phyloP scores from a whole-genome alignment of 106 monocot species.

The Agapanthus africanus region DNA sequence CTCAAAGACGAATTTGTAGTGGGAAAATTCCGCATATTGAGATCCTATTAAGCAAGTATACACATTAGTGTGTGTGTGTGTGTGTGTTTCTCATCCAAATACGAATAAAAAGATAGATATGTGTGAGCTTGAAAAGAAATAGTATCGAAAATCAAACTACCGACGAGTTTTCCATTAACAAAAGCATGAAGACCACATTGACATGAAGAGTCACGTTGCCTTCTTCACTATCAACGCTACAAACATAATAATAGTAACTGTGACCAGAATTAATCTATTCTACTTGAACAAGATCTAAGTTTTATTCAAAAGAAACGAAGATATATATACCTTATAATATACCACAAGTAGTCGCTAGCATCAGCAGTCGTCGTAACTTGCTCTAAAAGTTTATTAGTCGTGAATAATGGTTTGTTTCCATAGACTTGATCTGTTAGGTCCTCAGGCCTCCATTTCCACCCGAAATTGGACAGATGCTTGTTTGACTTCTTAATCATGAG shows the following conservation, averaged over 20 bases:
- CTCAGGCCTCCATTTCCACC: constrained; percentile 63
- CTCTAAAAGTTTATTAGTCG: constrained; percentile 33
- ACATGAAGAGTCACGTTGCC: constrained; percentile 40
- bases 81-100: not conserved
- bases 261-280: not conserved
- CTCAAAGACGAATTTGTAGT: constrained; percentile 37
- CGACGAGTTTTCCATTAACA: constrained; percentile 47
- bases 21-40: constrained; percentile 22
- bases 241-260: not conserved
- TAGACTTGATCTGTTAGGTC: constrained; percentile 4
- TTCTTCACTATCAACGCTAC: constrained; percentile 13
- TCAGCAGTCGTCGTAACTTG: constrained; percentile 41
- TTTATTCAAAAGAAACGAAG: not conserved
- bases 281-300: not conserved
- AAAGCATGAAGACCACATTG: constrained; percentile 49
- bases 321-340: constrained; percentile 50
- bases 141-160: constrained; percentile 8
- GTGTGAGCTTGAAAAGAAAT: not conserved
- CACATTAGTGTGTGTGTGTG: not conserved
- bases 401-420: constrained; percentile 7
- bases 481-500: constrained; percentile 39
- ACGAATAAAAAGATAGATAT: not conserved
- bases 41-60: constrained; percentile 31
- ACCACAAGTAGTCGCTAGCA: constrained; percentile 80
- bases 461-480: constrained; percentile 19